Evolutionary conservation across 768 basidiomycete species (phyloP), one percentile per base, ranked within the genome.

Genomic region (Crepidotus variabilis): DNA sequence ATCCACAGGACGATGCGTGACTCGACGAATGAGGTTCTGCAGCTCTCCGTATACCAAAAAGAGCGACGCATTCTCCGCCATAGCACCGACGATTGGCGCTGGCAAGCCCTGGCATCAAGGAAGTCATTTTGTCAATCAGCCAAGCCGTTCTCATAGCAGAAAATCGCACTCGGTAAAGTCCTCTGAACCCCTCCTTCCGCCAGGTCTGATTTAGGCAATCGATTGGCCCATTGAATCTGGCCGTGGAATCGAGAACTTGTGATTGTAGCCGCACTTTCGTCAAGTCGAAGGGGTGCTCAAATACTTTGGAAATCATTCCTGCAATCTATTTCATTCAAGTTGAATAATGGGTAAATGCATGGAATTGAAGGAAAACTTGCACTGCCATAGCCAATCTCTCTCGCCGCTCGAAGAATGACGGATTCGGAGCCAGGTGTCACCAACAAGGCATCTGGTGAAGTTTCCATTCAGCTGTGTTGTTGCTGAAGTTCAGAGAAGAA

Each of bases 221-320:
- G 54, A 93, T 66, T 0, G 95, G 94, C 0, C 96, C 95, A 21
- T 74, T 84, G 71, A 93, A 98, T n/a, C 75, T 70, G 36, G 75
- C 72, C 55, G 73, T 73, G 8, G 73, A 84, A 64, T 91, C 88
- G 22, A 94, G 80, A 3, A 92, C 87, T 68, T 96, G 94, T 2
- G 90, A 82, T 72, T 96, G 94, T 13, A 97, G 76, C 50, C 92
- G 83, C 58, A 98, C 94, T 74, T 95, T 95, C 60, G 91, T 88
- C 35, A 96, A 79, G 73, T 96, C 94, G 65, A 94, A 94, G 2
- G 94, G 94, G 65, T 94, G 92, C 72, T 94, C 94, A 61, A 95
- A 88, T 6, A 94, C 78, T 71, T 93, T 92, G 20, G 92, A 88
- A 10, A 82, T 79, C 77, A 94, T 91, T 10, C 93, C 92, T 51